Evolutionary conservation across 257 asterid genomes (phyloP), one percentile per base, ranked within the genome.

Genomic region (Handroanthus guayacan): DNA sequence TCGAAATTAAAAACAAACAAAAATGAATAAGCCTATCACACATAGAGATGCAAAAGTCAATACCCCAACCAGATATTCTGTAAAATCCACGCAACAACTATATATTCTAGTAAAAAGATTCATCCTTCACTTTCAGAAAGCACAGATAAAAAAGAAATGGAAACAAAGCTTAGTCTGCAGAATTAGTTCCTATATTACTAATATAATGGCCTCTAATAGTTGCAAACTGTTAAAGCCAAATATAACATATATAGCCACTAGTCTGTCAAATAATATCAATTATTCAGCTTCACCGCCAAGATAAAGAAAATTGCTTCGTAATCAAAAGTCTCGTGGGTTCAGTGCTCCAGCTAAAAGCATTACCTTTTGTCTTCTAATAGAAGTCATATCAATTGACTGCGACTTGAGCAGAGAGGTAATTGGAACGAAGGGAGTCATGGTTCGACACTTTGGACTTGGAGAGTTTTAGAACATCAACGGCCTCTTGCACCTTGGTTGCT

Each of bases 401-500:
- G 12, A 88, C 93, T 62, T 84, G 85, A 39, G 92, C 80, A 57
- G 93, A 77, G 64, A 83, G 86, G 75, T 58, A 86, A 75, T 69
- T 86, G 1, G 89, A 81, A 66, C 84, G 90, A 72, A 85, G 60
- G 3, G 88, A 74, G 65, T 88, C 95, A 62, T 77, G 90, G 80
- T 69, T 83, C 5, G 95, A 61, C 61, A 77, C 83, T 74, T 83
- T 88, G 71, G 87, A 60, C 75, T 85, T 89, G 6, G 93, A 81
- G 80, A 83, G 80, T 74, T 89, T 81, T 43, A 93, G 88, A 80
- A 86, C 95, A 79, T 91, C 82, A 60, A 89, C 83, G 14, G 97
- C 98, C 78, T 90, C 97, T 39, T 86, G 89, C 79, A 94, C 98
- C 83, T 87, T 94, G 54, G 87, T 72, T 14, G 84, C 82, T 44